Evolutionary conservation across 805 yeast genomes (phyloP).

Genomic region (Hagleromyces aurorensis): DNA sequence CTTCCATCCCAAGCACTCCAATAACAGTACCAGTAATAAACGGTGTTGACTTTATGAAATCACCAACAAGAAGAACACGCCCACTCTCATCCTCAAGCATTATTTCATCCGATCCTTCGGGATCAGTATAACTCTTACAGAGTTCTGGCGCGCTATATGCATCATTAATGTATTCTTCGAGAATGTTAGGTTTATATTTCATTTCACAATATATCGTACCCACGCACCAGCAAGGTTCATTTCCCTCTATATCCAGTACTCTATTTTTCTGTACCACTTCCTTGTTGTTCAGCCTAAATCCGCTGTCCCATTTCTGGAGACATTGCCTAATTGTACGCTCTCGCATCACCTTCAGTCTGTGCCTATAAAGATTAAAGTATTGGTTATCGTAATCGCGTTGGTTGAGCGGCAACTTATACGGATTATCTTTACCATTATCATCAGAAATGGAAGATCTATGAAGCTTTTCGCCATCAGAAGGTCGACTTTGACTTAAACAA

Average conservation of each 20-base stretch:
- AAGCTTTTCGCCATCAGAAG: constrained; percentile 9
- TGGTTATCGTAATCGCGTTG: constrained; percentile 45
- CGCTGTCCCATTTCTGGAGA: constrained; percentile 49
- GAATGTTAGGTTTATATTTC: constrained; percentile 76
- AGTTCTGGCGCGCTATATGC: constrained; percentile 36
- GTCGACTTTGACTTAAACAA: constrained; percentile 8
- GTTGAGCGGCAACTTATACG: constrained; percentile 22
- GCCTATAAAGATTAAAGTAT: constrained; percentile 48
- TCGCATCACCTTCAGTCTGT: constrained; percentile 42
- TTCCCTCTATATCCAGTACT: constrained; percentile 35
- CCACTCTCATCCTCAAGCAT: constrained; percentile 93
- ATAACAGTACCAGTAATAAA: constrained; percentile 87
- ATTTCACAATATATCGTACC: constrained; percentile 84
- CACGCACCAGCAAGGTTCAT: constrained; percentile 60
- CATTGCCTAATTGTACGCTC: constrained; percentile 42
- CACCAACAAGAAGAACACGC: constrained; percentile 63
- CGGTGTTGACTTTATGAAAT: constrained; percentile 43
- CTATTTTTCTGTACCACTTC: constrained; percentile 36
- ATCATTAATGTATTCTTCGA: constrained; percentile 66
- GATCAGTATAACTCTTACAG: constrained; percentile 45
- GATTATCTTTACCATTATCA: constrained; percentile 10
- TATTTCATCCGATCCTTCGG: constrained; percentile 45
- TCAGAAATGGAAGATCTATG: constrained; percentile 14
- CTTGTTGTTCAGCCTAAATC: constrained; percentile 32
- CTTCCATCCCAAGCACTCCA: constrained; percentile 81